Conservation (phyloP, 768 basidiomycete genomes). For the Rhodocollybia butyracea region DNA sequence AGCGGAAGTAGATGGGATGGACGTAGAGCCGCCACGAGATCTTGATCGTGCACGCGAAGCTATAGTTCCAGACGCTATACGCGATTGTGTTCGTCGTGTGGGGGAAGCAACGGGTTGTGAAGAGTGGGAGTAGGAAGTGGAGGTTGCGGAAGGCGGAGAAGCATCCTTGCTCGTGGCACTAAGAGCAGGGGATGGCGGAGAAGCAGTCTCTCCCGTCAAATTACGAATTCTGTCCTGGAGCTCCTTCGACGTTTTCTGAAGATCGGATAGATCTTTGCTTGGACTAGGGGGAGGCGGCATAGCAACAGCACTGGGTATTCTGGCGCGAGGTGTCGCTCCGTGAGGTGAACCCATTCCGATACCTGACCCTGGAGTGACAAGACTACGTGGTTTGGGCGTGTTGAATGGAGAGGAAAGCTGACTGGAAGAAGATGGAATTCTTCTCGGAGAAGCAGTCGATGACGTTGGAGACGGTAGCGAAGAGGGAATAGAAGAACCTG, state of each 20-base stretch:
- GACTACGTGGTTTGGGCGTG: slow-evolving; percentile 56
- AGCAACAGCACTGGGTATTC: slow-evolving; percentile 51
- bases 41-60: slow-evolving; percentile 3
- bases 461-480: slow-evolving; percentile 45
- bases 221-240: slow-evolving; percentile 49
- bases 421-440: slow-evolving; percentile 15
- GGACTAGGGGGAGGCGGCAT: slow-evolving; percentile 10
- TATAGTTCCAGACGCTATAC: not conserved
- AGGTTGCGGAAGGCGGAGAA: slow-evolving; percentile 9
- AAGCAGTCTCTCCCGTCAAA: slow-evolving; percentile 33
- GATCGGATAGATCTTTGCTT: slow-evolving; percentile 19
- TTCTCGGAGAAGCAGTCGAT: slow-evolving; percentile 23
- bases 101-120: slow-evolving; percentile 26
- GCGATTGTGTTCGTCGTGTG: slow-evolving; percentile 17
- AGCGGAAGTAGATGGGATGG: not conserved
- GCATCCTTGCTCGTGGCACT: not conserved
- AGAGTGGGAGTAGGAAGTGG: slow-evolving; percentile 31
- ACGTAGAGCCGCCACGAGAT: slow-evolving; percentile 2
- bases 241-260: slow-evolving; percentile 35
- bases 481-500: slow-evolving; percentile 31
- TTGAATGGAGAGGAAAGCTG: slow-evolving; percentile 52
- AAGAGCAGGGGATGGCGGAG: slow-evolving; percentile 8
- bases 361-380: slow-evolving; percentile 17
- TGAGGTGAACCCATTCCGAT: slow-evolving; percentile 37
- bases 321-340: slow-evolving; percentile 56